Base-by-base conservation (phyloP, 1,284 basidiomycete genomes). In the Sporisorium exsertum region DNA sequence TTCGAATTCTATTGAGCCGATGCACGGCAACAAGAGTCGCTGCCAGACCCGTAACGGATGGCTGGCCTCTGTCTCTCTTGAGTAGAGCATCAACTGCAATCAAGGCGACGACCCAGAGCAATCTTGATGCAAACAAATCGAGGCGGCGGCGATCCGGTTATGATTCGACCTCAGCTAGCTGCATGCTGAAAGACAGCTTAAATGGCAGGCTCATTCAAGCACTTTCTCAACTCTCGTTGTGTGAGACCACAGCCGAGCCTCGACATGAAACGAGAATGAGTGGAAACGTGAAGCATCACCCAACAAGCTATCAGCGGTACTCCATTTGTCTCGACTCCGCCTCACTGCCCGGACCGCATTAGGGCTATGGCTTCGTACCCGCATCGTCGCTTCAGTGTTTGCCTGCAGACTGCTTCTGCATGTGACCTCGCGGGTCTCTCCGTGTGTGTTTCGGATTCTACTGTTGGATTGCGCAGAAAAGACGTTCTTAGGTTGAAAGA, bases 391-490 rank as follows among this genome's bases (percentile, higher is more conserved):
- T 20, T 8, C 8, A n/a, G 7, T 8, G 6, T 2, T 43, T 10
- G 18, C 40, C 9, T 9, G 29, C 29, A 10, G 29, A 5, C 29
- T 32, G n/a, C 29, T 32, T 4, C 16, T 40, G 37, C 37, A 40
- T 18, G 10, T 37, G 3, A 3, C 3, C 43, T 58, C 45, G 45
- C 15, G 13, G n/a, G 40, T 32, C 18, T 20, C 9, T 13, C 9
- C 32, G 49, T 27, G 24, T 58, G 22, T 45, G 18, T 55, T 33
- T 58, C 45, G 51, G 57, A 55, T 52, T 66, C 64, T 60, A 66
- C 37, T 33, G 29, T 60, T 60, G 64, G 24, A 66, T 66, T 66
- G 64, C 54, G 58, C 58, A 56, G 33, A 46, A 40, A 35, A 6
- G n/a, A 5, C 20, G 16, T 32, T 32, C 15, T 53, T 22, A 55